Evolutionary conservation across 805 yeast species (phyloP), one percentile per base, ranked within the genome.

Genomic region (Clavispora santaluciae): DNA sequence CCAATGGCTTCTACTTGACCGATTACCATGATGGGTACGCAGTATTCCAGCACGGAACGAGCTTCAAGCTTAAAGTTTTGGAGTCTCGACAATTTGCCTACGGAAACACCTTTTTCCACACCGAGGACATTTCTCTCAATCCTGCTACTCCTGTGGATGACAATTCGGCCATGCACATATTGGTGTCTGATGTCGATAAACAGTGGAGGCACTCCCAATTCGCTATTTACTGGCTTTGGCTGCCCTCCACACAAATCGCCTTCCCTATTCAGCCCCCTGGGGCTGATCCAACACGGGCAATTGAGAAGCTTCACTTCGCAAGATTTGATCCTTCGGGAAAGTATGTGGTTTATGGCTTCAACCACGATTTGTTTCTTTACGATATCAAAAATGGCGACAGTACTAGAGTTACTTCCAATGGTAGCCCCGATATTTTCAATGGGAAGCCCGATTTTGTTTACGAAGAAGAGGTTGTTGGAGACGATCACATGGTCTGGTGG

Each of bases 371-470:
- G 2, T 82, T 64, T 49, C 36, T 81, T 11, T 70, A 75, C 51
- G 59, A 72, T 36, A 49, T 76, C 7, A 33, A 24, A 0, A 16
- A 40, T 3, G 55, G 49, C 5, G 43, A 48, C 4, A 43, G 57
- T 4, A 54, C 45, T 0, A 68, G 62, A 42, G 56, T 78, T 8
- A 75, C 83, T 1, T 44, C 46, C 4, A 83, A 77, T 55, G 90
- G 89, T 0, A 63, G 72, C 10, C 54, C 46, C 0, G 61, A 70
- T 13, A 63, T 83, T 4, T 70, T 73, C 45, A 81, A 85, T 50
- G 95, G 87, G 5, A 81, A 72, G 46, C 80, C 90, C 0, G 93
- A 85, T 54, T 86, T 95, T 93, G 81, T 85, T 1, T 85, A 85
- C 57, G 95, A 86, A 57, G 95, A 86, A 54, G 95, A 86, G 53